These are phyloP conservation scores for Claviceps africana DNA, from an alignment of 2,329 filamentous ascomycete genomes.

Conservation along the genomic window DNA sequence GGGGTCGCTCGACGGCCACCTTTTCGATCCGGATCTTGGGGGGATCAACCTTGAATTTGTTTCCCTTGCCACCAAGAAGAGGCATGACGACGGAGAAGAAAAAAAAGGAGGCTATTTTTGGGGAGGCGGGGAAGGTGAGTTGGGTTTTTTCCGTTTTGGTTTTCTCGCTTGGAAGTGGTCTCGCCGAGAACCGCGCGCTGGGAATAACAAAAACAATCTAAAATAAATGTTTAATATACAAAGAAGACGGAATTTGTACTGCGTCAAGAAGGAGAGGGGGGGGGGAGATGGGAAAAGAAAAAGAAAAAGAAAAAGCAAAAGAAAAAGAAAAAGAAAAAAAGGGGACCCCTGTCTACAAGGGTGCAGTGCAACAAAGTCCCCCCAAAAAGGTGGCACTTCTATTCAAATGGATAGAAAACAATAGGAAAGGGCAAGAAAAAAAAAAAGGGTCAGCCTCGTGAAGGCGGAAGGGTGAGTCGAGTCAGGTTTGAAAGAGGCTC, in stretches of 20 bases:
- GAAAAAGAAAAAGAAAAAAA: background rate
- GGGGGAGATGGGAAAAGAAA: too few species aligned
- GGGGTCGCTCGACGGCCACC: conserved; percentile 28
- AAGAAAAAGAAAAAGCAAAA: too few species aligned
- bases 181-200: background rate
- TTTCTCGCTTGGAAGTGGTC: background rate
- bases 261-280: background rate
- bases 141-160: background rate
- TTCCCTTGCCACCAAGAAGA: conserved; percentile 28
- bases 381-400: too few species aligned
- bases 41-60: conserved; percentile 37
- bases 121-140: background rate
- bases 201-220: too few species aligned
- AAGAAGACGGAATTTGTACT: too few species aligned
- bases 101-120: background rate
- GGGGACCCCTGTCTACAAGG: too few species aligned
- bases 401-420: too few species aligned
- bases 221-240: too few species aligned
- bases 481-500: background rate
- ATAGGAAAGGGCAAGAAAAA: too few species aligned
- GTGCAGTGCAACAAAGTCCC: too few species aligned
- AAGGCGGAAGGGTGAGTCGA: background rate
- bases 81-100: conserved; percentile 15
- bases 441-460: background rate
- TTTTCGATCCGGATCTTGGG: conserved; percentile 39